phyloP scores from a whole-genome alignment of 768 basidiomycete genomes.

The Lentinula detonsa region DNA sequence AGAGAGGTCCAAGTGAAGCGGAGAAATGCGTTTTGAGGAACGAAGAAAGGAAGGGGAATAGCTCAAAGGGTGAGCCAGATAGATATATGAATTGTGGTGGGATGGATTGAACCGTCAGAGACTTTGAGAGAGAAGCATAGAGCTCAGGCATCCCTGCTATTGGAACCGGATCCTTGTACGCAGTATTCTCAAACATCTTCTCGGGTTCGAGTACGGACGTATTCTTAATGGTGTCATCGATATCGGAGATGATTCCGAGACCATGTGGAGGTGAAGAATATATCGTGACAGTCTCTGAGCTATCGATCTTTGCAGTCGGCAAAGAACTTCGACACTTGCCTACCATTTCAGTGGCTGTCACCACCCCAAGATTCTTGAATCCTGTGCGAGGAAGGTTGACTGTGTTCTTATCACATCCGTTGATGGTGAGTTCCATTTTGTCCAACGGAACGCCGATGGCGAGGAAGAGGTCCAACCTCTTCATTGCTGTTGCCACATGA shows the following conservation, averaged over 20 bases:
- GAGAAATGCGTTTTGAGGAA: slow-evolving; percentile 32
- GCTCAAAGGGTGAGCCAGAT: slow-evolving; percentile 38
- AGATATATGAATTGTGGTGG: slow-evolving; percentile 36
- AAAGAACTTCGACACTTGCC: slow-evolving; percentile 20
- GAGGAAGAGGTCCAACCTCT: slow-evolving; percentile 27
- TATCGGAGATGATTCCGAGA: slow-evolving; percentile 40
- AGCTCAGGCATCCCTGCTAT: slow-evolving; percentile 42
- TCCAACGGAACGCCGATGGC: slow-evolving; percentile 27
- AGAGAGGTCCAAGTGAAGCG: slow-evolving; percentile 28
- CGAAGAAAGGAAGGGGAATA: slow-evolving; percentile 36
- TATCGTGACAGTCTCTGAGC: slow-evolving; percentile 20
- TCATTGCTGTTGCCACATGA: slow-evolving; percentile 17
- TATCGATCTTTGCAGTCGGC: slow-evolving; percentile 7
- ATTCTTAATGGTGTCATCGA: slow-evolving; percentile 40
- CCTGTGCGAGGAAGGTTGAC: slow-evolving; percentile 21
- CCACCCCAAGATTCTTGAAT: slow-evolving; percentile 26
- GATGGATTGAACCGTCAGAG: slow-evolving; percentile 16
- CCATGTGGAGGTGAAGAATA: slow-evolving; percentile 31
- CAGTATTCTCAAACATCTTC: slow-evolving; percentile 28
- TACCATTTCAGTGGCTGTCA: slow-evolving; percentile 23
- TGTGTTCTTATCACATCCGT: slow-evolving; percentile 20
- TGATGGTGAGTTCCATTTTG: slow-evolving; percentile 22
- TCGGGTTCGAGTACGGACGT: slow-evolving; percentile 30
- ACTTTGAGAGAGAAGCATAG: slow-evolving; percentile 28
- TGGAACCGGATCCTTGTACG: slow-evolving; percentile 31